A percentile compares a stretch with the other conserved stretches of the same genome.
Conservation (phyloP, 257 asterid species). For the Solanum clarkiae region DNA sequence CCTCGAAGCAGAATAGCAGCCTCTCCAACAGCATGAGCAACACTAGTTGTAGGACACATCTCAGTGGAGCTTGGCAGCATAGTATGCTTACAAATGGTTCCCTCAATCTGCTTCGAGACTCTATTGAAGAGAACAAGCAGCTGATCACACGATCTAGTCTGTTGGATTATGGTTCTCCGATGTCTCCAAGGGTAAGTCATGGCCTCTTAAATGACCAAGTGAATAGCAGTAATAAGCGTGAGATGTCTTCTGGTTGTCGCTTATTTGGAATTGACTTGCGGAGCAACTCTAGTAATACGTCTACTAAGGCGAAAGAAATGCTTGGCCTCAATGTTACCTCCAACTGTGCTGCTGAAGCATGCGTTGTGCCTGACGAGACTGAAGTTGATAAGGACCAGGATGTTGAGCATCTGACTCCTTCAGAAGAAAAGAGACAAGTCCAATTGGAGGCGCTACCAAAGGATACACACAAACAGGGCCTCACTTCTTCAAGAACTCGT, state of each 20-base stretch:
- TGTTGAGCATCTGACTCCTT: slow-evolving; percentile 13
- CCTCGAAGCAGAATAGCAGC: slow-evolving; percentile 25
- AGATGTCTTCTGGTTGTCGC: slow-evolving; percentile 31
- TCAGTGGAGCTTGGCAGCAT: slow-evolving; percentile 25
- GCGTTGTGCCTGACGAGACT: background rate
- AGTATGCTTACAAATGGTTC: slow-evolving; percentile 17
- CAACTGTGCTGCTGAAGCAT: background rate
- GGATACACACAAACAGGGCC: slow-evolving; percentile 28
- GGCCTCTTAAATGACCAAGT: slow-evolving; percentile 19
- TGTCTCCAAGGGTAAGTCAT: slow-evolving; percentile 33
- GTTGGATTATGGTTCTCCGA: slow-evolving; percentile 31
- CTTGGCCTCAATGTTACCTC: background rate
- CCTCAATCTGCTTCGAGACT: slow-evolving; percentile 25
- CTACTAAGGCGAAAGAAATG: slow-evolving; percentile 14
- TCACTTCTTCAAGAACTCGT: slow-evolving; percentile 53
- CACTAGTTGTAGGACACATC: slow-evolving; percentile 5
- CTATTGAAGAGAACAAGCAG: slow-evolving; percentile 27
- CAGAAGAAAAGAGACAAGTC: slow-evolving; percentile 22
- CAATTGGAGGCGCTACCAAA: slow-evolving; percentile 15
- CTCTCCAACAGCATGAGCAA: background rate
- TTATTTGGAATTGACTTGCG: slow-evolving; percentile 71
- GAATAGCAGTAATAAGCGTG: slow-evolving; percentile 23
- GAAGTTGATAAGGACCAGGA: slow-evolving; percentile 17
- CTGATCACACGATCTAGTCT: slow-evolving; percentile 6
- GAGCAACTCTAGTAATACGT: slow-evolving; percentile 21